Base-by-base conservation (phyloP, 1,284 basidiomycete genomes). In the Sporisorium iseilematis-ciliati region DNA sequence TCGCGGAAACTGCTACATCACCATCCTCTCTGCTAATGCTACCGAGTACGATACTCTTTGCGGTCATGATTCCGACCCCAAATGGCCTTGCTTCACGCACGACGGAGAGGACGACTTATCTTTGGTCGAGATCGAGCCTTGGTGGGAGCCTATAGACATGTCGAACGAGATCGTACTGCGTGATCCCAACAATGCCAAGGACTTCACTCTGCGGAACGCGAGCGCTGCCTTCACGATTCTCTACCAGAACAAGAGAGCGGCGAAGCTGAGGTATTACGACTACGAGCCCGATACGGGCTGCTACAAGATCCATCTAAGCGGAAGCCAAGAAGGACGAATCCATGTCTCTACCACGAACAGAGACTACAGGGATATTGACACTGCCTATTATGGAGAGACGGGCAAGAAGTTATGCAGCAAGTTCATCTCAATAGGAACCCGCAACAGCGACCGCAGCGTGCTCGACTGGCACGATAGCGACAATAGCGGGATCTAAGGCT, bases 341-440 rank as follows among this genome's bases (percentile, higher is more conserved):
- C 60, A 50, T 14, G 55, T 54, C 11, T 43, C 38, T 3, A 55
- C 51, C 7, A 56, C 50, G 3, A 20, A 49, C 7, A 49, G 35
- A 1, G 11, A 54, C 6, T 45, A 57, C 14, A 42, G 54, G 20
- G 65, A 67, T 14, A 29, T 67, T 10, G 65, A 67, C 20, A 67
- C 65, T 0, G 1, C 26, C 18, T 3, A 57, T 16, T 35, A 50
- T 23, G 4, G 1, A 0, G 31, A 54, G 21, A 61, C 65, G 4
- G 59, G 59, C 8, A 67, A 61, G 49, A 33, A 38, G 0, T 40
- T 67, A 4, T 67, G 65, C 35, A 41, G 21, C 53, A 67, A 67
- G 16, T 50, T 38, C 50, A 25, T 54, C 21, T 38, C 25, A 0
- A 53, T 65, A 33, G 54, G 29, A 46, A 46, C 42, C 12, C 20